Evolutionary conservation across 78 protist genomes (phyloP).

Genomic region (Anaeramoeba ignava): DNA sequence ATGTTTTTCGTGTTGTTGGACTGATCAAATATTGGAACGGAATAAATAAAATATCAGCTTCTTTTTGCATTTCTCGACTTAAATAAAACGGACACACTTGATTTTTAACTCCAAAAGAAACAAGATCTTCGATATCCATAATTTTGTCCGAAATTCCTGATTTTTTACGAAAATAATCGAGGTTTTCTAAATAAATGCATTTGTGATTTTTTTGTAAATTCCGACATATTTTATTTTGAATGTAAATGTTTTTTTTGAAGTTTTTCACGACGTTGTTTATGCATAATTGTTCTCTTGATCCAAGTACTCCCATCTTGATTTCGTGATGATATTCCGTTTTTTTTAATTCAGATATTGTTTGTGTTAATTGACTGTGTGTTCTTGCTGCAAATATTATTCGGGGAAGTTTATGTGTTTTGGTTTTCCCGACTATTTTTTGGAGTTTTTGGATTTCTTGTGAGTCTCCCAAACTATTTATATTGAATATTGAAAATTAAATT

Average conservation of each 20-base stretch:
- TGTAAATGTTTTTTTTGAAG: not conserved
- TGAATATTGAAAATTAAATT: no score
- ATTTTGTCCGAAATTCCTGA: not conserved
- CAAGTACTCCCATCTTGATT: conserved; percentile 20
- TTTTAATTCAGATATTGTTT: conserved; percentile 19
- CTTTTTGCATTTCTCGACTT: not conserved
- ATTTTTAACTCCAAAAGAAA: not conserved
- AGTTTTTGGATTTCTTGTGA: no score
- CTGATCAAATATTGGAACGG: no score
- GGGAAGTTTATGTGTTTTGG: not conserved
- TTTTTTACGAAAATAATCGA: not conserved
- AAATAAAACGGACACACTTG: conserved; percentile 37
- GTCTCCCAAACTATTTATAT: no score
- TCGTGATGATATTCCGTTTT: not conserved
- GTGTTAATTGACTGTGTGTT: conserved; percentile 39
- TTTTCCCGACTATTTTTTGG: no score
- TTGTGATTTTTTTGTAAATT: not conserved
- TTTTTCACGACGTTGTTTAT: conserved; percentile 13
- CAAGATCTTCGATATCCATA: conserved; percentile 36
- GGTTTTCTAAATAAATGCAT: conserved; percentile 10
- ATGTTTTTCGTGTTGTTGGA: not conserved
- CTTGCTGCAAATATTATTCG: conserved; percentile 19
- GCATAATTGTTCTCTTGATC: conserved; percentile 38
- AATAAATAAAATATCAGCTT: no score
- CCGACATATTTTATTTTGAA: conserved; percentile 6